Evolutionary conservation across 2,329 filamentous ascomycete genomes (phyloP), one percentile per base, ranked within the genome.

Genomic region (Nigrograna mackinnonii): DNA sequence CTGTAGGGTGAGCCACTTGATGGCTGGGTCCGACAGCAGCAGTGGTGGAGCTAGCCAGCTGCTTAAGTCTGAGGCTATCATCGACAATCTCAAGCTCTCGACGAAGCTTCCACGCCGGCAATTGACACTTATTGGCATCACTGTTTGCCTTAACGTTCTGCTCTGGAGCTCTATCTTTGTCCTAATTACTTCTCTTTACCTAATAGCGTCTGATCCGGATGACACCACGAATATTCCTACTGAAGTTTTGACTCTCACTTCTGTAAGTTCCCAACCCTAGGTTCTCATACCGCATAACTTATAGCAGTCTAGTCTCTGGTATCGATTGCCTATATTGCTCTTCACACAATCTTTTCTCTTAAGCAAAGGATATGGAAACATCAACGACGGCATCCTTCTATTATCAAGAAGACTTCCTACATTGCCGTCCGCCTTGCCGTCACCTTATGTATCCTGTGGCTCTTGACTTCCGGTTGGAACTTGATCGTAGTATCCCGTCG

Each of bases 381-480:
- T 37, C 56, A 61, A 43, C 43, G 49, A 39, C 54, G 46, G 13
- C 49, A 55, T 22, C 47, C 37, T 12, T 52, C 53, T 9, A 51
- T 54, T 4, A 44, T 58, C n/a, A 59, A 59, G 33, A 63, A 60
- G 32, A 60, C 60, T 1, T 58, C 54, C 5, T 67, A 69, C 38
- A 32, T 68, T 21, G 62, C 63, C 19, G 55, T 64, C 9, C 64
- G 66, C 5, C 35, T 66, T 22, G 59, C 57, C 7, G 55, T 60
- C 17, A 54, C 57, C 13, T 34, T 68, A 20, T 67, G 61, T 40
- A 50, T 62, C 12, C 43, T 69, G 5, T 71, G 68, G 68, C 44
- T 70, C 13, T 39, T 69, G 45, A 66, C 66, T 3, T 54, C 54
- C 2, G 68, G 68, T 5, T 70, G 68, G 68, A 65, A 69, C 47